phyloP scores from a whole-genome alignment of 192 early-diverging fungal species.

The Diversispora epigaea region DNA sequence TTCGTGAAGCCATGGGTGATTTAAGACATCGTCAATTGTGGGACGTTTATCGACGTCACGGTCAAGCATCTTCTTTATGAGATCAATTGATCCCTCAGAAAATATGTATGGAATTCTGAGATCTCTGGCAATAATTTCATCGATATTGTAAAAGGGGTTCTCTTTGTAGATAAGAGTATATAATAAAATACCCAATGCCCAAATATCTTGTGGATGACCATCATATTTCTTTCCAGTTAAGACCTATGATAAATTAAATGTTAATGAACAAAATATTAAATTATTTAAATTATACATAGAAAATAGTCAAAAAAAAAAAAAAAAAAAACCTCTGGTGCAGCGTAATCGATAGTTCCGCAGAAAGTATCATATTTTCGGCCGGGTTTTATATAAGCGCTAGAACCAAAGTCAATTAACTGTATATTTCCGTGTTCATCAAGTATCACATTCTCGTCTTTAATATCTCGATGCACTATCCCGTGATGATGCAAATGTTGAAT shows the following conservation, averaged over 20 bases:
- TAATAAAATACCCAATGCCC: slow-evolving; percentile 76
- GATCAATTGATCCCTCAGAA: slow-evolving; percentile 53
- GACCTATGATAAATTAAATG: slow-evolving; percentile 21
- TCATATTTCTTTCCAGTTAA: slow-evolving; percentile 65
- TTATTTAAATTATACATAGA: background rate
- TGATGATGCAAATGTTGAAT: slow-evolving; percentile 61
- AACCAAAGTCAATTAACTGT: slow-evolving; percentile 84
- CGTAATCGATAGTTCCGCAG: slow-evolving; percentile 74
- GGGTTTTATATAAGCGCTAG: slow-evolving; percentile 58
- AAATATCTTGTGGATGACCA: slow-evolving; percentile 80
- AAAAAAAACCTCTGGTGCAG: slow-evolving; percentile 63
- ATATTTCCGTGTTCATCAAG: slow-evolving; percentile 57
- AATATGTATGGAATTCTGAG: slow-evolving; percentile 57
- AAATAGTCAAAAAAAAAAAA: background rate
- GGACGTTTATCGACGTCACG: slow-evolving; percentile 69
- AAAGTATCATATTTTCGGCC: slow-evolving; percentile 66
- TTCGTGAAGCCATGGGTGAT: slow-evolving; percentile 68
- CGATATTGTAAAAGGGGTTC: slow-evolving; percentile 71
- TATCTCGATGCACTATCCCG: slow-evolving; percentile 78
- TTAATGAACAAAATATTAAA: background rate
- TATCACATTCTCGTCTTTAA: slow-evolving; percentile 91
- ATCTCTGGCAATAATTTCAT: slow-evolving; percentile 60
- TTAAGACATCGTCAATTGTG: slow-evolving; percentile 73
- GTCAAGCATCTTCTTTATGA: slow-evolving; percentile 74
- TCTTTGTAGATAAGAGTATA: slow-evolving; percentile 73